Percentiles rank a stretch among this genome's conserved stretches.
Evolutionary conservation across 2,329 filamentous ascomycete genomes (phyloP).

Genomic region (Hansfordia pulvinata): DNA sequence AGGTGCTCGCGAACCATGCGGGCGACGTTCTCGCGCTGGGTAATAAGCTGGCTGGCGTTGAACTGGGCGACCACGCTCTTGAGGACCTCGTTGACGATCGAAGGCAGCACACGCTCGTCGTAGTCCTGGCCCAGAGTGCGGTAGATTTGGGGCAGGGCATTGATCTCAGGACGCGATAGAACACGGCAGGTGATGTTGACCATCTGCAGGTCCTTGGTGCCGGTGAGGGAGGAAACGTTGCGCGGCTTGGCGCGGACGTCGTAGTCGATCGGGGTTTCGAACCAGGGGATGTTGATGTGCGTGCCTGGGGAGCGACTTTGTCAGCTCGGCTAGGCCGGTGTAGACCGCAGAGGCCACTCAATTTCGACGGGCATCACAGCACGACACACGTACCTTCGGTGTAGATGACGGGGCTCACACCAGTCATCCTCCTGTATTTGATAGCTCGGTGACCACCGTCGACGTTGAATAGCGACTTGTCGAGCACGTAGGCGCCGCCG

Average conservation of each 20-base stretch:
- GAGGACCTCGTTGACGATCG: slow-evolving; percentile 95
- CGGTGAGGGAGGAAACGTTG: slow-evolving; percentile 91
- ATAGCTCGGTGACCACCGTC: slow-evolving; percentile 98
- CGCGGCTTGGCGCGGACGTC: slow-evolving; percentile 96
- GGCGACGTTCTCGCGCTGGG: slow-evolving; percentile 94
- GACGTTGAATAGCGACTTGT: slow-evolving; percentile 62
- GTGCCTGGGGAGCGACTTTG: slow-evolving; percentile 45
- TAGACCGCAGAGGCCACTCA: neutral
- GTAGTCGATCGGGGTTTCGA: slow-evolving; percentile 93
- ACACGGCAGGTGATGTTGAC: slow-evolving; percentile 99
- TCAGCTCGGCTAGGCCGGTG: slow-evolving; percentile 6
- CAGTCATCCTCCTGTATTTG: slow-evolving; percentile 87
- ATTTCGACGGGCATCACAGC: neutral
- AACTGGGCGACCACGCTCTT: slow-evolving; percentile 99
- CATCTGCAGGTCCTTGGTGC: slow-evolving; percentile 99
- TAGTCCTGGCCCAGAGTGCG: slow-evolving; percentile 90
- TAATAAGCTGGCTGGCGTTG: slow-evolving; percentile 96
- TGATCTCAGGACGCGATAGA: slow-evolving; percentile 76
- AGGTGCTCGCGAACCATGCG: slow-evolving; percentile 86
- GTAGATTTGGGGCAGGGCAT: slow-evolving; percentile 92
- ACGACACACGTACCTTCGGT: slow-evolving; percentile 58
- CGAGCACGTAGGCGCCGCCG: slow-evolving; percentile 36
- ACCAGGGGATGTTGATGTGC: slow-evolving; percentile 88
- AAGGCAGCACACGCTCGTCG: slow-evolving; percentile 90
- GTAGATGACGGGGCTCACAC: slow-evolving; percentile 95